Evolutionary conservation across 2,329 filamentous ascomycete species (phyloP).

Genomic region (Xylaria sp.): DNA sequence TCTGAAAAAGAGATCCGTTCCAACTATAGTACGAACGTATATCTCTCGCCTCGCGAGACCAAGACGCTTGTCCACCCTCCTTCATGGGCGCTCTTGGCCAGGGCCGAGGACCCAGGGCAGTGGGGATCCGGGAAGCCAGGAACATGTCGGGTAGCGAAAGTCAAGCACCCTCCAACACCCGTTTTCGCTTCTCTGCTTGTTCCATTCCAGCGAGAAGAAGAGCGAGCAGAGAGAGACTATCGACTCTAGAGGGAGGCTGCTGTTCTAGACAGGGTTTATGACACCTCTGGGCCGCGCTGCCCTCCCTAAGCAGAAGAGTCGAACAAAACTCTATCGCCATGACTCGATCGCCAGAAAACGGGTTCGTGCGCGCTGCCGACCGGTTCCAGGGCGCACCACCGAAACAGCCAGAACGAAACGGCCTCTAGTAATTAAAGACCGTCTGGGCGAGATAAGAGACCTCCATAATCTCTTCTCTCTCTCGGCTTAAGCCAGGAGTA

Average conservation of each 20-base stretch:
- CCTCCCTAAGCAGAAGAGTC: background rate
- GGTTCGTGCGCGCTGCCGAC: background rate
- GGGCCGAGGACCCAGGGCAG: no score
- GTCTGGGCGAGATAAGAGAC: background rate
- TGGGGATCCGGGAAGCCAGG: background rate
- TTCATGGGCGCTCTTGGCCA: no score
- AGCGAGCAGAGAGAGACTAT: no score
- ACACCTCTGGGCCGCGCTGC: background rate
- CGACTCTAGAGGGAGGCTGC: no score
- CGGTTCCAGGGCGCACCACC: background rate
- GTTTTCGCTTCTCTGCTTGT: background rate
- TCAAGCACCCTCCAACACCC: background rate
- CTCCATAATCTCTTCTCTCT: background rate
- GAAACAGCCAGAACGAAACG: background rate
- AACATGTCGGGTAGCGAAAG: background rate
- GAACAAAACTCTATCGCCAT: conserved; percentile 1
- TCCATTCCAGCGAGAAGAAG: no score
- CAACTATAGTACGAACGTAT: background rate
- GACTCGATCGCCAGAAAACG: background rate
- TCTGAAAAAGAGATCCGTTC: background rate
- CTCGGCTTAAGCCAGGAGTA: no score
- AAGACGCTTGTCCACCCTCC: no score
- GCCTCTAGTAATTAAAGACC: background rate
- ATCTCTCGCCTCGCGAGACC: background rate
- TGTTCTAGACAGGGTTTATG: background rate